Percentiles rank a stretch among this genome's conserved stretches.
Evolutionary conservation across 2,329 filamentous ascomycete species (phyloP).

Genomic region (Podosphaera xanthii): DNA sequence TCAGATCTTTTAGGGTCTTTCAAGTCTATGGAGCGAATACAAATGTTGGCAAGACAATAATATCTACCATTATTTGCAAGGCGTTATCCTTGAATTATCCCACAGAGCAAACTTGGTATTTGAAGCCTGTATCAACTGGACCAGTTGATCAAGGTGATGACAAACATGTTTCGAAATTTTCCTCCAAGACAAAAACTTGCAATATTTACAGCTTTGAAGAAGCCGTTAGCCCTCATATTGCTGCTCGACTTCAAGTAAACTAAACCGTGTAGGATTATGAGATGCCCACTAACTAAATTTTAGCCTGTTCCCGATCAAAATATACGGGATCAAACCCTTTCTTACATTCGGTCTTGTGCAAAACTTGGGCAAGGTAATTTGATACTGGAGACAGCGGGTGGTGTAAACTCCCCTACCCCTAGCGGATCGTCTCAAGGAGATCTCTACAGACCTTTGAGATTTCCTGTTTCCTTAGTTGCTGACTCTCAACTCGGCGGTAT

Average conservation of each 20-base stretch:
- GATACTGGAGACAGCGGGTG: conserved; percentile 62
- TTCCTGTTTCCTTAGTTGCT: conserved; percentile 51
- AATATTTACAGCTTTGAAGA: conserved; percentile 50
- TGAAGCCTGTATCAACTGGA: conserved; percentile 70
- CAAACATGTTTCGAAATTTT: conserved; percentile 33
- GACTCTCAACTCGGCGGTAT: conserved; percentile 62
- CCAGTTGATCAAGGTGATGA: conserved; percentile 46
- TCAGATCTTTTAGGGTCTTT: conserved; percentile 38
- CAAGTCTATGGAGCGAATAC: conserved; percentile 73
- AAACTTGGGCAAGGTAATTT: conserved; percentile 28
- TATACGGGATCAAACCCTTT: conserved; percentile 26
- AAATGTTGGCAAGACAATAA: conserved; percentile 64
- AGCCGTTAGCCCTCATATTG: conserved; percentile 57
- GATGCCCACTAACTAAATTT: background rate
- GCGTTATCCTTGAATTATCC: conserved; percentile 27
- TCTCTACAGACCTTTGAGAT: conserved; percentile 48
- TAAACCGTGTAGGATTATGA: background rate
- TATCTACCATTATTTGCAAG: conserved; percentile 49
- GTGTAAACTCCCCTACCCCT: conserved; percentile 57
- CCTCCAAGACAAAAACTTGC: conserved; percentile 28
- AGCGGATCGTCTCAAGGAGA: conserved; percentile 59
- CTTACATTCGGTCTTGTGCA: conserved; percentile 23
- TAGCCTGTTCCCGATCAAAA: conserved; percentile 27
- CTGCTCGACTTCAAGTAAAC: conserved; percentile 21
- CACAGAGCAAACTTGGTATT: conserved; percentile 32